Percentiles rank a stretch among this genome's conserved stretches.
Evolutionary conservation across 2,329 filamentous ascomycete species (phyloP).

Genomic region (Aspergillus unguis): DNA sequence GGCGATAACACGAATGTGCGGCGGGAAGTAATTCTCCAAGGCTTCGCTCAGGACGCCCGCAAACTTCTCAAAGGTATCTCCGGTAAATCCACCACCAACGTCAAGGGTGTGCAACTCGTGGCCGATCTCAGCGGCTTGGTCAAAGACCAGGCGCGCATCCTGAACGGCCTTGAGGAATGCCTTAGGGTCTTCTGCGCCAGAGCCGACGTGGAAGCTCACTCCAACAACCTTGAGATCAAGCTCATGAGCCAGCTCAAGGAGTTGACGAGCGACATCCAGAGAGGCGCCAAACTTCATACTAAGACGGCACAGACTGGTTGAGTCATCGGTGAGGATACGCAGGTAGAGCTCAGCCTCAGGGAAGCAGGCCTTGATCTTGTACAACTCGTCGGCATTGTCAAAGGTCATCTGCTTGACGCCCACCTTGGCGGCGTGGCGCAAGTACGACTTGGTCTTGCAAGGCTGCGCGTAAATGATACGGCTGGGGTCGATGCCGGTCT

Average conservation of each 20-base stretch:
- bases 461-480: conserved; percentile 99
- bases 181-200: conserved; percentile 87
- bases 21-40: conserved; percentile 83
- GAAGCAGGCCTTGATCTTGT: conserved; percentile 92
- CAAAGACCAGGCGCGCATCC: conserved; percentile 85
- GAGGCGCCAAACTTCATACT: conserved; percentile 97
- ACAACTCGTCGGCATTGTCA: conserved; percentile 95
- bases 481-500: conserved; percentile 75
- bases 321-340: conserved; percentile 94
- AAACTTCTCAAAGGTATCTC: conserved; percentile 89
- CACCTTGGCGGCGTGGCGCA: conserved; percentile 79
- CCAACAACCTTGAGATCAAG: conserved; percentile 88
- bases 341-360: conserved; percentile 88
- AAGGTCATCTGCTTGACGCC: conserved; percentile 99
- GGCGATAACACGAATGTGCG: conserved; percentile 80
- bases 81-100: conserved; percentile 88
- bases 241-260: conserved; percentile 75
- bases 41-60: conserved; percentile 74
- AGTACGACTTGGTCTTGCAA: conserved; percentile 98
- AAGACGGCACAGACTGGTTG: conserved; percentile 85
- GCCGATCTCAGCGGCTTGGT: conserved; percentile 73
- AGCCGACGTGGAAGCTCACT: conserved; percentile 97
- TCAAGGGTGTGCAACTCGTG: conserved; percentile 84
- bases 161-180: conserved; percentile 88
- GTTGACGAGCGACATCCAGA: conserved; percentile 72